Evolutionary conservation across 257 asterid genomes (phyloP).

Genomic region (Ilex asprella): DNA sequence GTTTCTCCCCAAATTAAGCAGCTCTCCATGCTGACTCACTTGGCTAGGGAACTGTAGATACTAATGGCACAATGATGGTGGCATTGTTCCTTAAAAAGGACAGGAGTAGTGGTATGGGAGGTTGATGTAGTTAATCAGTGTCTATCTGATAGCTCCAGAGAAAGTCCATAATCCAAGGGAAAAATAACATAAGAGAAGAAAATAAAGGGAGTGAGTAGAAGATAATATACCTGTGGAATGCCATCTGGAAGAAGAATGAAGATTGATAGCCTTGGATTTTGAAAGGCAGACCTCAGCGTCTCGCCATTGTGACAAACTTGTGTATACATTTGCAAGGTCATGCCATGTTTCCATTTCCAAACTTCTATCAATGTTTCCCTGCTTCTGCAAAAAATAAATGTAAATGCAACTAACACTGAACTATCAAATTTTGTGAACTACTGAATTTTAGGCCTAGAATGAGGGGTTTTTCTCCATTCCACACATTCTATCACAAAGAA

Average conservation of each 20-base stretch:
- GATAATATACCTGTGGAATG: conserved; percentile 57
- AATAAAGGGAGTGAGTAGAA: not conserved
- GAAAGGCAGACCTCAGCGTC: conserved; percentile 86
- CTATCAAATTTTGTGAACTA: too few species aligned
- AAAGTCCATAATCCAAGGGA: too few species aligned
- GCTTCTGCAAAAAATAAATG: conserved; percentile 29
- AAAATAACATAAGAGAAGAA: not conserved
- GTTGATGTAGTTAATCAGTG: too few species aligned
- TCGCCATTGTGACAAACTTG: conserved; percentile 75
- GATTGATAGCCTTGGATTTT: conserved; percentile 71
- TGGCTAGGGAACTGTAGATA: too few species aligned
- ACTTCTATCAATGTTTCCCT: conserved; percentile 27
- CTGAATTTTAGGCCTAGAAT: not conserved
- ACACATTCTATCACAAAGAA: not conserved
- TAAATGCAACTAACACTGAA: not conserved
- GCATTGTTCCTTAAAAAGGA: not conserved
- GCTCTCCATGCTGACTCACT: too few species aligned
- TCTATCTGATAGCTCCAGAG: too few species aligned
- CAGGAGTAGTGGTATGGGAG: too few species aligned
- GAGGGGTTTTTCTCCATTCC: not conserved
- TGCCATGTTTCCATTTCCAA: conserved; percentile 94
- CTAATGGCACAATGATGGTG: not conserved
- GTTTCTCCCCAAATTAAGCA: too few species aligned
- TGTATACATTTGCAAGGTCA: conserved; percentile 73
- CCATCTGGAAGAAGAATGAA: conserved; percentile 81